Evolutionary conservation across 257 asterid genomes (phyloP).

Genomic region (Schizonepeta tenuifolia): DNA sequence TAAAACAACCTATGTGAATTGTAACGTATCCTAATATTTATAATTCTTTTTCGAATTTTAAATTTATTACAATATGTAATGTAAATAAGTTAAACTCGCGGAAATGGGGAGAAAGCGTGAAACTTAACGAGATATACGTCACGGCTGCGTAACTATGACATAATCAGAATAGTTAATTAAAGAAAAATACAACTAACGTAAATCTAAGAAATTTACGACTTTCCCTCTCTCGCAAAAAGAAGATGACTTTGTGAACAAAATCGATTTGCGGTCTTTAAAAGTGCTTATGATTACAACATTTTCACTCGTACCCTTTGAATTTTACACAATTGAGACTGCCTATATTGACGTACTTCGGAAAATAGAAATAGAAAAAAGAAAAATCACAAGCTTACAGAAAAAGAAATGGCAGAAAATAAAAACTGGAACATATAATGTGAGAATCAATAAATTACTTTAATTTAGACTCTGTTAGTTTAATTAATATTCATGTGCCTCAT

Average conservation of each 20-base stretch:
- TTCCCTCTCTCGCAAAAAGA: neutral
- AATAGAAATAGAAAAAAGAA: neutral
- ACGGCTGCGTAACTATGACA: constrained; percentile 31
- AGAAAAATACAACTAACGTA: neutral
- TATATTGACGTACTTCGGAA: neutral
- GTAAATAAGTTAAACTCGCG: too few species aligned
- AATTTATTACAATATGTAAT: too few species aligned
- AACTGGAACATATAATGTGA: neutral
- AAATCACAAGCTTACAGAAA: too few species aligned
- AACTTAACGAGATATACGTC: too few species aligned
- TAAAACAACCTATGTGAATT: too few species aligned
- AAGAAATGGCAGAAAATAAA: neutral
- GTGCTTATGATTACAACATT: constrained; percentile 22
- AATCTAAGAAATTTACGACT: neutral
- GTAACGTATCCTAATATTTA: too few species aligned
- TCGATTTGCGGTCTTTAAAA: constrained; percentile 23
- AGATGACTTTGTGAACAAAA: constrained; percentile 21
- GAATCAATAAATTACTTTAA: neutral
- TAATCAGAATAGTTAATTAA: constrained; percentile 1
- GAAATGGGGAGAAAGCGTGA: too few species aligned
- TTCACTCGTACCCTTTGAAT: constrained; percentile 18
- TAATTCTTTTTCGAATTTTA: too few species aligned
- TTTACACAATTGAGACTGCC: neutral
- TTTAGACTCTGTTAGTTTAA: neutral
- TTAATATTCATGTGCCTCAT: neutral